Evolutionary conservation across 257 asterid genomes (phyloP), one percentile per base, ranked within the genome.

Genomic region (Salvia splendens): DNA sequence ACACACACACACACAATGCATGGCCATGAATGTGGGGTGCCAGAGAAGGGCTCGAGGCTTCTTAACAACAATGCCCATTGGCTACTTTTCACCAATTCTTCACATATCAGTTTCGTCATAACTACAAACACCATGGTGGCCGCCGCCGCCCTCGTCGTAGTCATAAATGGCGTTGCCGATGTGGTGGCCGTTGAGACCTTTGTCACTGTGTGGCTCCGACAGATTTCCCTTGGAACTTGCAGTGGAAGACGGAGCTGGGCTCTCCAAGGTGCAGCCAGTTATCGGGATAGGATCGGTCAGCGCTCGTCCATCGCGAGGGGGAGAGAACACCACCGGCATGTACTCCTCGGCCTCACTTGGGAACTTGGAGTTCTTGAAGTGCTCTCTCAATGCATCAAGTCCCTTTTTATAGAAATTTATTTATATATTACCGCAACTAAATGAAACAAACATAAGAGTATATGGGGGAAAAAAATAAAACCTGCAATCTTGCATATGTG

Each of bases 401-500:
- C 99, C 99, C 98, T 71, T 20, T 10, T 24, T 9, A 33, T 12
- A 7, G 8, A 38, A 38, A 38, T 1, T 5, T 38, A 40, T 6
- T 40, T 40, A 40, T 40, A 38, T 32, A 7, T 2, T 12, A n/a
- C 43, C 8, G 7, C 2, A 17, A 16, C 4, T 10, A 65, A 9
- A 2, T 24, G 9, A 3, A 6, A 66, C 4, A 51, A 35, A 57
- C 10, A 35, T n/a, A 14, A 3, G 5, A 50, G 38, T 6, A 48
- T 0, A 50, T 50, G 11, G 20, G 11, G 8, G 0, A 17, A 0
- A 16, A 1, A 50, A 5, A 2, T 7, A 15, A 4, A 9, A 90
- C 98, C 89, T 93, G 99, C n/a, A 94, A 77, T 79, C 99, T 85
- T 10, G 96, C 99, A 71, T 94, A 94, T 32, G 97, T 87, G 71